Conservation (phyloP, 768 basidiomycete species). For the Lentinula sp. region DNA sequence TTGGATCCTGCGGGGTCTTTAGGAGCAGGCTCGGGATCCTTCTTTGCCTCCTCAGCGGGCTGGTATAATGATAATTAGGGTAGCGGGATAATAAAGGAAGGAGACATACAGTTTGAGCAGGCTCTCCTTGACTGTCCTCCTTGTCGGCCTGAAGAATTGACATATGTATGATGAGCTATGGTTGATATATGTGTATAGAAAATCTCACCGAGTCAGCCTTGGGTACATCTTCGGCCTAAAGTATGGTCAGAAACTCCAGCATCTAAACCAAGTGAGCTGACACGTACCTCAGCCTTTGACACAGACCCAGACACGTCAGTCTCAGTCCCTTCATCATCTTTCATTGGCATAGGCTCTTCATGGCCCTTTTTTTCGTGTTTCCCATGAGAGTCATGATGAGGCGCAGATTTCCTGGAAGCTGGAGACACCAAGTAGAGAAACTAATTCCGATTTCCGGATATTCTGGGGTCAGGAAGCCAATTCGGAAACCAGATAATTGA, state of each 20-base stretch:
- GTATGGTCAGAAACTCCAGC: background rate
- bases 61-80: background rate
- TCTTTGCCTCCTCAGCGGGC: background rate
- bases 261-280: background rate
- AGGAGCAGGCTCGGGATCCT: background rate
- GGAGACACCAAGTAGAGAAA: constrained; percentile 8
- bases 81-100: background rate
- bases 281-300: constrained; percentile 6
- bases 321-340: constrained; percentile 6
- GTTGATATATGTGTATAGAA: background rate
- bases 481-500: background rate
- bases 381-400: background rate
- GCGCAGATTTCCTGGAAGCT: constrained; percentile 1
- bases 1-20: constrained; percentile 1
- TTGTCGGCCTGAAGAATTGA: background rate
- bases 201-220: constrained; percentile 2
- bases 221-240: constrained; percentile 1
- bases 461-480: background rate
- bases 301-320: constrained; percentile 5
- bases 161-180: background rate
- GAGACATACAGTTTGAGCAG: background rate
- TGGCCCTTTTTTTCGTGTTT: background rate
- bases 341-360: constrained; percentile 4
- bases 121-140: background rate
- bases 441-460: background rate